Conservation (phyloP, 2,329 filamentous ascomycete genomes). For the Paraconiothyrium sp. region DNA sequence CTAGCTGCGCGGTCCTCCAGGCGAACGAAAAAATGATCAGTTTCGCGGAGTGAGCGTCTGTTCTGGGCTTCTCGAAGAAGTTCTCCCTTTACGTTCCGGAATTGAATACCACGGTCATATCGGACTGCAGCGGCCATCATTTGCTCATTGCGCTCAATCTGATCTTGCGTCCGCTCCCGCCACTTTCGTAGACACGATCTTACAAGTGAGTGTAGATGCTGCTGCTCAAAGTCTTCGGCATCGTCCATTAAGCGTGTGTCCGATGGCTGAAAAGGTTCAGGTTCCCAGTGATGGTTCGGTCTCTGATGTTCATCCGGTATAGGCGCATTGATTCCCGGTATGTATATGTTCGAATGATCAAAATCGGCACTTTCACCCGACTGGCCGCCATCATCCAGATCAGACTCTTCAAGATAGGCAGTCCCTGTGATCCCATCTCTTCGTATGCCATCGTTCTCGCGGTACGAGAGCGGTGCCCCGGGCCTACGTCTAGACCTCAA, state of each 20-base stretch:
- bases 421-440: constrained; percentile 27
- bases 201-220: constrained; percentile 38
- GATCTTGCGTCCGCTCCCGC: constrained; percentile 54
- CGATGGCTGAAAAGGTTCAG: constrained; percentile 58
- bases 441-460: constrained; percentile 46
- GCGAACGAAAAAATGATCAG: constrained; percentile 63
- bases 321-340: constrained; percentile 49
- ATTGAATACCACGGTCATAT: constrained; percentile 61
- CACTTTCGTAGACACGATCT: constrained; percentile 55
- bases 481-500: constrained; percentile 31
- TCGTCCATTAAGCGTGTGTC: constrained; percentile 62
- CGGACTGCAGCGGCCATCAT: constrained; percentile 51
- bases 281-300: constrained; percentile 31
- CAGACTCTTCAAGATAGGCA: constrained; percentile 29
- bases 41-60: constrained; percentile 56
- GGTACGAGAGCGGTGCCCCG: constrained; percentile 47
- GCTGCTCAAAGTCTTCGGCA: constrained; percentile 54
- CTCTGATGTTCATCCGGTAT: constrained; percentile 32
- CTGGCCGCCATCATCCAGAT: constrained; percentile 40
- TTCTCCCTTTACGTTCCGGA: constrained; percentile 62
- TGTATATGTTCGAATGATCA: constrained; percentile 41
- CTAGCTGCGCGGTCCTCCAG: constrained; percentile 68
- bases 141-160: constrained; percentile 35
- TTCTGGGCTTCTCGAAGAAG: constrained; percentile 34
- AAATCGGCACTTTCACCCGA: constrained; percentile 42